phyloP scores from a whole-genome alignment of 148 eudicot species.

The Rhododendron molle region DNA sequence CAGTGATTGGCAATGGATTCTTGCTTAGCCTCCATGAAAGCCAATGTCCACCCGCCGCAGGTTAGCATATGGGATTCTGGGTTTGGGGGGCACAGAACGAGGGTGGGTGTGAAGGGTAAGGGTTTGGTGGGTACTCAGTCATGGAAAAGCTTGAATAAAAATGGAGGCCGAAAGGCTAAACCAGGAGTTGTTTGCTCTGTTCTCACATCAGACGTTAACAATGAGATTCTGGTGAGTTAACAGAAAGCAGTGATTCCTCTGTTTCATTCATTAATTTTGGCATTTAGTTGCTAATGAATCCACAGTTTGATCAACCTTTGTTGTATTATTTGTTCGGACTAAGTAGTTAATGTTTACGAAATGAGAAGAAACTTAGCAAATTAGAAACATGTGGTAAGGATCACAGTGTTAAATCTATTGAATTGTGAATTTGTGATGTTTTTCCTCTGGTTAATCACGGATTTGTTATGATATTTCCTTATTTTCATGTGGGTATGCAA shows the following conservation, averaged over 20 bases:
- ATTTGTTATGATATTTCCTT: not conserved
- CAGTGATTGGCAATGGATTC: conserved; percentile 16
- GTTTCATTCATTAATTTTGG: not conserved
- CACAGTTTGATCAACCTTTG: not conserved
- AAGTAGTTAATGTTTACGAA: not conserved
- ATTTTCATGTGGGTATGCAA: not conserved
- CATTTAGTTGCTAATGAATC: not conserved
- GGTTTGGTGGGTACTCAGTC: conserved; percentile 24
- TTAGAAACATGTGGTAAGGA: not conserved
- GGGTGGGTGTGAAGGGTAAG: conserved; percentile 20
- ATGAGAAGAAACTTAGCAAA: not conserved
- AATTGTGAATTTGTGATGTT: not conserved
- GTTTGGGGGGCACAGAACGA: conserved; percentile 31
- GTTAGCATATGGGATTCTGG: conserved; percentile 10
- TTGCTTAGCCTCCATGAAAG: conserved; percentile 10
- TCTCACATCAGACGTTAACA: conserved; percentile 44
- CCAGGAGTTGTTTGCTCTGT: conserved; percentile 34
- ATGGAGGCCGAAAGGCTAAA: conserved; percentile 16
- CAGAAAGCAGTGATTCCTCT: not conserved
- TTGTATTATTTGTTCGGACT: not conserved
- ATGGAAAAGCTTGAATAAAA: conserved; percentile 18
- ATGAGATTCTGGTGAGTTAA: conserved; percentile 32
- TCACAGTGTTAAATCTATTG: not conserved
- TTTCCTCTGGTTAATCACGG: not conserved
- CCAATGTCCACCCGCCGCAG: not conserved